These are phyloP conservation scores for Trichosporon inkin DNA, from an alignment of 1,284 basidiomycete species.

Conservation along the genomic window DNA sequence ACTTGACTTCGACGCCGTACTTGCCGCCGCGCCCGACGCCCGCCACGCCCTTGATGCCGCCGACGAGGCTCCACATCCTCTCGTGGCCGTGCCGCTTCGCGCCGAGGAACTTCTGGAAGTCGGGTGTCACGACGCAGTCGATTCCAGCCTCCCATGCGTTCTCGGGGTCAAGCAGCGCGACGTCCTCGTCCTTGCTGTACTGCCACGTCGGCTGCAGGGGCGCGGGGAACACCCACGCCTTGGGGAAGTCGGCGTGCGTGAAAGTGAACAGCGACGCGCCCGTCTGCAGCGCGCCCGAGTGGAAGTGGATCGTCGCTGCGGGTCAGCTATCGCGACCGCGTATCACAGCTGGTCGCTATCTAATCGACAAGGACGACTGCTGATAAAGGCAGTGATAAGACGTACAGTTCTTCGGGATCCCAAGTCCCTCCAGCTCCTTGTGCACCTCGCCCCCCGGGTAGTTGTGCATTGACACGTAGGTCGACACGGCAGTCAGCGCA, in stretches of 20 bases:
- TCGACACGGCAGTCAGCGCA: slow-evolving; percentile 56
- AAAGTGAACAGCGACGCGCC: slow-evolving; percentile 87
- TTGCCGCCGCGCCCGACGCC: slow-evolving; percentile 18
- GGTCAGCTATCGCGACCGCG: slow-evolving; percentile 14
- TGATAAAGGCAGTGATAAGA: neutral
- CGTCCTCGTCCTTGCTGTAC: slow-evolving; percentile 73
- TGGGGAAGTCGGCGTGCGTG: slow-evolving; percentile 57
- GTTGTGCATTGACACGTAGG: slow-evolving; percentile 65
- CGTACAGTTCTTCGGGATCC: slow-evolving; percentile 9
- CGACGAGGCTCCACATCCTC: slow-evolving; percentile 27
- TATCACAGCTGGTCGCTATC: neutral
- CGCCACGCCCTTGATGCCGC: slow-evolving; percentile 22
- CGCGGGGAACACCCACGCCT: slow-evolving; percentile 18
- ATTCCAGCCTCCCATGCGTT: slow-evolving; percentile 32
- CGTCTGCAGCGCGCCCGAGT: slow-evolving; percentile 59
- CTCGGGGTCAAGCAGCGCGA: slow-evolving; percentile 49
- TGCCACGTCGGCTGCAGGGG: slow-evolving; percentile 53
- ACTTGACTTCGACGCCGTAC: slow-evolving; percentile 10
- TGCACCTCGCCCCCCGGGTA: slow-evolving; percentile 88
- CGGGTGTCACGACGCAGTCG: slow-evolving; percentile 40
- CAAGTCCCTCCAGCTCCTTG: slow-evolving; percentile 58
- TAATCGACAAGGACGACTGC: neutral
- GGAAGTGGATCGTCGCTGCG: slow-evolving; percentile 40
- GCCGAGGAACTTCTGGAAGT: slow-evolving; percentile 20
- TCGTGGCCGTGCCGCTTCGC: slow-evolving; percentile 5